These are phyloP conservation scores for Dothideomycetes sp. DNA, from an alignment of 2,329 filamentous ascomycete genomes.

Conservation along the genomic window DNA sequence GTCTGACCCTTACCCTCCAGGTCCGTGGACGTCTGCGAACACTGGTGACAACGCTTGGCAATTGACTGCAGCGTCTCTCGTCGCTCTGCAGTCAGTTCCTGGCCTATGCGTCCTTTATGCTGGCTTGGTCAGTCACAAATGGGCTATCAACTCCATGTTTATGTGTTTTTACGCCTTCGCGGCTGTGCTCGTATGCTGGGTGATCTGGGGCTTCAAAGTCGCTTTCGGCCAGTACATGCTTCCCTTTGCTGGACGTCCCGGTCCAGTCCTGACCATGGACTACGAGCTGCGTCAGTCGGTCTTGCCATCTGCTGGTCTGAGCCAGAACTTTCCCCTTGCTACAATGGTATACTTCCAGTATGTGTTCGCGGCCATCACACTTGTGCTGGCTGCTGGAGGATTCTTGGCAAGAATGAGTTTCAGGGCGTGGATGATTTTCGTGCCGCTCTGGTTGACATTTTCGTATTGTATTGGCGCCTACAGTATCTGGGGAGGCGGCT, in stretches of 20 bases:
- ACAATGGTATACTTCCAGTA: conserved; percentile 46
- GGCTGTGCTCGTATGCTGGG: conserved; percentile 37
- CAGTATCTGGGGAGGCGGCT: conserved; percentile 37
- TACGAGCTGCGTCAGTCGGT: conserved; percentile 31
- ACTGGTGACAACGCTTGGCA: conserved; percentile 43
- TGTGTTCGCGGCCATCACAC: conserved; percentile 41
- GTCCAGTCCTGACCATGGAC: conserved; percentile 34
- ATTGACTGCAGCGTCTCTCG: conserved; percentile 38
- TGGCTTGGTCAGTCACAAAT: conserved; percentile 36
- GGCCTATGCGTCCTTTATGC: conserved; percentile 40
- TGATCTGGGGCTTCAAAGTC: conserved; percentile 39
- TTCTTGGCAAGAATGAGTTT: conserved; percentile 41
- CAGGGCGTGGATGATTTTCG: conserved; percentile 41
- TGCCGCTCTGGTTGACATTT: conserved; percentile 41
- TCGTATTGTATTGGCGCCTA: conserved; percentile 34
- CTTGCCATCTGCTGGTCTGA: conserved; percentile 31
- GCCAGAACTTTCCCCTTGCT: conserved; percentile 32
- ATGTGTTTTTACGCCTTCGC: conserved; percentile 43
- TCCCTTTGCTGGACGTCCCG: conserved; percentile 37
- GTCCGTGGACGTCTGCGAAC: conserved; percentile 10
- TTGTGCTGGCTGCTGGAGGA: conserved; percentile 36
- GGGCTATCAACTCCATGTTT: conserved; percentile 29
- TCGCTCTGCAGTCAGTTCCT: conserved; percentile 39
- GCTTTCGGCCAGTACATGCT: conserved; percentile 40
- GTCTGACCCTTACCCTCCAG: background rate